Conservation (phyloP, 495 filamentous ascomycete species). For the Talaromyces ruber region DNA sequence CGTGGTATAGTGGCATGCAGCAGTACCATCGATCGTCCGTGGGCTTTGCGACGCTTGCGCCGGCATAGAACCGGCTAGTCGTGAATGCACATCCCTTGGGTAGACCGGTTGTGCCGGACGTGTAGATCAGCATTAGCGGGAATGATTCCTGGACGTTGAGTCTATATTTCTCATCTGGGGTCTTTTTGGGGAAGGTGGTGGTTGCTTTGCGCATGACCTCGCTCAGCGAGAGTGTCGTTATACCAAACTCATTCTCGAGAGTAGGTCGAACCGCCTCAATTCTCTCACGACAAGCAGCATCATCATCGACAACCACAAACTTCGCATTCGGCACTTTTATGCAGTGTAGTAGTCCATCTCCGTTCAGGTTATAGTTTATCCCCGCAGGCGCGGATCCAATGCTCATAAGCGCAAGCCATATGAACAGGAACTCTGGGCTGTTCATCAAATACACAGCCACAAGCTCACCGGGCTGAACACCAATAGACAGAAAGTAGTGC, state of each 20-base stretch:
- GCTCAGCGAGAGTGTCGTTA: neutral
- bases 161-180: constrained; percentile 42
- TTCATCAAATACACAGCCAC: constrained; percentile 66
- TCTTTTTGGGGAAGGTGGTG: constrained; percentile 29
- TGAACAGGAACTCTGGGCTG: constrained; percentile 57
- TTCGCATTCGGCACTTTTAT: constrained; percentile 50
- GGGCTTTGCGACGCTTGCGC: constrained; percentile 25
- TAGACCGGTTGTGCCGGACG: constrained; percentile 60
- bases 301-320: constrained; percentile 59
- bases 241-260: constrained; percentile 42
- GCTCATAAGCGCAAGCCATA: constrained; percentile 51
- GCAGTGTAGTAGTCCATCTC: constrained; percentile 62
- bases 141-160: constrained; percentile 34
- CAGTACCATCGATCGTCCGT: constrained; percentile 58
- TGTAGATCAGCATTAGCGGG: constrained; percentile 59
- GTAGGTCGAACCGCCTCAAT: constrained; percentile 42
- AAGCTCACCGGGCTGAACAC: constrained; percentile 56
- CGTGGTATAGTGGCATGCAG: constrained; percentile 79
- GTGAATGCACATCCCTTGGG: constrained; percentile 55
- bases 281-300: constrained; percentile 40
- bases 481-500: constrained; percentile 51
- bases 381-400: constrained; percentile 60
- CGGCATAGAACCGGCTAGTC: constrained; percentile 24
- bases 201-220: constrained; percentile 39
- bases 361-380: constrained; percentile 65